phyloP scores from a whole-genome alignment of 306 rosid species.

The Cucumis cinereus region DNA sequence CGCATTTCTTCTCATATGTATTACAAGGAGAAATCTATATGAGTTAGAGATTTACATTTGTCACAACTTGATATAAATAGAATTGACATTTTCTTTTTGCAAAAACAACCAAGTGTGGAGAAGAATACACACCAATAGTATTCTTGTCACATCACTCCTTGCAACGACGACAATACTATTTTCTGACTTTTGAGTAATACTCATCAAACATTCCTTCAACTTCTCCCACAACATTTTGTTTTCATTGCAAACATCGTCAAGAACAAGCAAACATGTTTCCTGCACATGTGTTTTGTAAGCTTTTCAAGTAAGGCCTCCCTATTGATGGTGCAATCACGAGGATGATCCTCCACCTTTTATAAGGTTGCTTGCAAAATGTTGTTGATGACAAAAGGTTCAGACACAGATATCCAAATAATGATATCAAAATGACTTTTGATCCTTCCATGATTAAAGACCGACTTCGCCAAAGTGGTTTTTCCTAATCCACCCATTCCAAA shows the following conservation, averaged over 20 bases:
- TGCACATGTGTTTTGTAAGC: background rate
- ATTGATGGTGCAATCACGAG: background rate
- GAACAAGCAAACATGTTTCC: slow-evolving; percentile 2
- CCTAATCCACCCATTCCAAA: slow-evolving; percentile 14
- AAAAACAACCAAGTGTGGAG: too few relatives aligned
- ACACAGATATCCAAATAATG: slow-evolving; percentile 11
- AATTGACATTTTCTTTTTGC: too few relatives aligned
- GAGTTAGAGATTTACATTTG: too few relatives aligned
- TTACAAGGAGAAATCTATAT: too few relatives aligned
- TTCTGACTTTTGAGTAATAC: background rate
- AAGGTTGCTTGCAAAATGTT: slow-evolving; percentile 2
- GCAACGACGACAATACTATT: background rate
- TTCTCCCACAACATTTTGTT: background rate
- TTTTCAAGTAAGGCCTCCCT: background rate
- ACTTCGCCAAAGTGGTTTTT: slow-evolving; percentile 10
- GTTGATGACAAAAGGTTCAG: background rate
- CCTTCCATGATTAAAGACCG: background rate
- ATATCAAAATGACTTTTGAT: background rate
- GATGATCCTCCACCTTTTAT: background rate
- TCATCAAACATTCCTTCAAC: background rate
- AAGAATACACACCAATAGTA: too few relatives aligned
- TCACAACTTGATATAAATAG: too few relatives aligned
- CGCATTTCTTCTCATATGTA: too few relatives aligned
- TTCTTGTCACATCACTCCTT: too few relatives aligned
- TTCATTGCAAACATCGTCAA: slow-evolving; percentile 20